phyloP scores from a whole-genome alignment of 768 basidiomycete species.

The Amanita polypyramis region DNA sequence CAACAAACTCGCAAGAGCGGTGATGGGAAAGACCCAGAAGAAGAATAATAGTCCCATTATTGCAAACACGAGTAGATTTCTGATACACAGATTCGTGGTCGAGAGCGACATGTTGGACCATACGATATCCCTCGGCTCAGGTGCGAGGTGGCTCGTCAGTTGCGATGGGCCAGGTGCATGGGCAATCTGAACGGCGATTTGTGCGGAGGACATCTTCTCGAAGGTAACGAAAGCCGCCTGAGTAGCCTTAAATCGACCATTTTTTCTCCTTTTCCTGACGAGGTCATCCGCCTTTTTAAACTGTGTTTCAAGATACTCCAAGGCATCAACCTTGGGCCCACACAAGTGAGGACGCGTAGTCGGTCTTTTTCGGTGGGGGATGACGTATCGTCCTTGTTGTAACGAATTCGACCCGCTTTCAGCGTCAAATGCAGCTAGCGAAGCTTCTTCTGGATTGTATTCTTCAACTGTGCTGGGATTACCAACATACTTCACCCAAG shows the following conservation, averaged over 20 bases:
- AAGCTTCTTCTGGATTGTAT: constrained; percentile 64
- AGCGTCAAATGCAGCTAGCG: constrained; percentile 35
- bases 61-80: constrained; percentile 61
- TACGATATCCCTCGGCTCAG: constrained; percentile 91
- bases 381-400: constrained; percentile 42
- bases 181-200: constrained; percentile 82
- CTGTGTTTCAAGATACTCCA: constrained; percentile 75
- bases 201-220: constrained; percentile 91
- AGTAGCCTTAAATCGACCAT: constrained; percentile 71
- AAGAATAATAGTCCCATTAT: constrained; percentile 70
- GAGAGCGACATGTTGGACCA: constrained; percentile 86
- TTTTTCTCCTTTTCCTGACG: constrained; percentile 62
- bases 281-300: constrained; percentile 79
- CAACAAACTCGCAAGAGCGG: constrained; percentile 74
- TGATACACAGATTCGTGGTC: constrained; percentile 40
- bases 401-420: constrained; percentile 33
- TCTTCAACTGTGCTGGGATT: constrained; percentile 84
- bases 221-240: constrained; percentile 92
- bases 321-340: constrained; percentile 69
- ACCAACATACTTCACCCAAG: constrained; percentile 88
- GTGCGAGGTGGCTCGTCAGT: constrained; percentile 65
- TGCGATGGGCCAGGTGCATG: constrained; percentile 61
- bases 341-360: constrained; percentile 71
- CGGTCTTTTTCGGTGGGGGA: constrained; percentile 68
- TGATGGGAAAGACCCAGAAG: constrained; percentile 89